Evolutionary conservation across 192 early-diverging fungal species (phyloP), one percentile per base, ranked within the genome.

Genomic region (Gigaspora rosea): DNA sequence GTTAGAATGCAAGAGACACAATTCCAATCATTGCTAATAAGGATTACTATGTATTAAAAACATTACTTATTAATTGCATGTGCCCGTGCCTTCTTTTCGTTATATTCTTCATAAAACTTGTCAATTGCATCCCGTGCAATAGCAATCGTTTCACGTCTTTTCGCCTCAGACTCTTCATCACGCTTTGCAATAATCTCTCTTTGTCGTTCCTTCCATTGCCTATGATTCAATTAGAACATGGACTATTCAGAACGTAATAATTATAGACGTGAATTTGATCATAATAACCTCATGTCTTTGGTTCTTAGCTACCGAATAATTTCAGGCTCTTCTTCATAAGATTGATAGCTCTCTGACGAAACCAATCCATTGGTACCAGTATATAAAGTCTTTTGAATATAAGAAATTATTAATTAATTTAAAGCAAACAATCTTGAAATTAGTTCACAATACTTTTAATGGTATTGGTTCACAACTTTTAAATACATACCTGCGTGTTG

Each of bases 101-200:
- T 94, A 58, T 94, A 94, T 70, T 93, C 93, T 62, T 90, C 91
- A 76, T 94, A 94, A 79, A 93, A 94, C 75, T 86, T 85, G 78
- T 94, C 93, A 77, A 94, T 89, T 20, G 86, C 85, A 50, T 88
- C 85, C 54, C 85, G 84, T 20, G 93, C 93, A 71, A 86, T 82
- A 13, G 84, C 73, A 8, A 93, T 82, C 2, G 88, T 88, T 69
- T 88, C 87, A 66, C 84, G 84, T 61, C 90, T 88, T 63, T 85
- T 88, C 0, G 67, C 70, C 52, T 85, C 79, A 13, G 88, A 83
- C 20, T 64, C 75, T 33, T 81, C 82, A 79, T 94, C 93, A 67
- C 92, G 90, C 46, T 88, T 84, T 27, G 71, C 82, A 46, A 94
- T 85, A 0, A 80, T 78, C 27, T 84, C 82, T 33, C 82, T 77